Conservation (phyloP, 345 rosid species). For the Boechera stricta region DNA sequence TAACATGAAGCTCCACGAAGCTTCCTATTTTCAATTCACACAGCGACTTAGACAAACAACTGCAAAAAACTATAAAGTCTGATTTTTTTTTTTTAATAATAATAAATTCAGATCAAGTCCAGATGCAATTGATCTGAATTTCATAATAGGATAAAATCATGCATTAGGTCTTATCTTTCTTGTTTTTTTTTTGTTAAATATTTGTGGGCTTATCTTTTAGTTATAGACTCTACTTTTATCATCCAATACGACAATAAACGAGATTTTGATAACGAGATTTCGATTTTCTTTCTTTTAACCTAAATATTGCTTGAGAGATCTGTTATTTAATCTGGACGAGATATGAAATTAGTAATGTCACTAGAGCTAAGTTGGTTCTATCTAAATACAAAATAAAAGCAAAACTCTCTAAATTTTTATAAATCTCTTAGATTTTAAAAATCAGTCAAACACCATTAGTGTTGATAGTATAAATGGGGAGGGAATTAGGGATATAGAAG, state of each 20-base stretch:
- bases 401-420: background rate
- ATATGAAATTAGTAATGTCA: background rate
- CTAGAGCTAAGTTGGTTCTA: background rate
- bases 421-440: background rate
- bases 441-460: background rate
- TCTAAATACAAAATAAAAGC: no score
- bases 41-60: slow-evolving; percentile 27
- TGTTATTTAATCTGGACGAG: background rate
- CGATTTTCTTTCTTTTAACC: background rate
- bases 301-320: background rate
- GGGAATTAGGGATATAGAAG: background rate
- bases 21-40: slow-evolving; percentile 42
- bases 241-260: slow-evolving; percentile 32
- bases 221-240: background rate
- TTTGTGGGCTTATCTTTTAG: slow-evolving; percentile 2
- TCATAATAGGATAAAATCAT: slow-evolving; percentile 1
- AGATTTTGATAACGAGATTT: background rate
- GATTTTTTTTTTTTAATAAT: background rate
- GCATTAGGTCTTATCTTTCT: slow-evolving; percentile 15
- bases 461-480: background rate
- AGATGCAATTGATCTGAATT: slow-evolving; percentile 42
- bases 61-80: slow-evolving; percentile 18
- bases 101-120: slow-evolving; percentile 36
- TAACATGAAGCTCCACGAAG: slow-evolving; percentile 36
- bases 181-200: background rate